Base-by-base conservation (phyloP, 1,284 basidiomycete genomes). In the Boletus calvinii region DNA sequence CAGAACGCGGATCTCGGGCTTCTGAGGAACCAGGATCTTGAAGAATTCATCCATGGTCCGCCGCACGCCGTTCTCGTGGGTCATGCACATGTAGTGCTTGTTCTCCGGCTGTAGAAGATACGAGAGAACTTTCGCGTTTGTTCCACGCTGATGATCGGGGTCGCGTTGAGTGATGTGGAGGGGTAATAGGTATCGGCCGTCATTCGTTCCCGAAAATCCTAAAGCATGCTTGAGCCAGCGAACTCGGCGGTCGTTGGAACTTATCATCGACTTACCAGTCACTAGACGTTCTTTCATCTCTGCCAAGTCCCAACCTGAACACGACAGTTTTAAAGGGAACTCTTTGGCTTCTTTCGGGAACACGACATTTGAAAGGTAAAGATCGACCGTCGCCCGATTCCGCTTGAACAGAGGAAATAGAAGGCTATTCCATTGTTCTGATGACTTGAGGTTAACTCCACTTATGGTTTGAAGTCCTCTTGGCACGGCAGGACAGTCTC, bases 121-220 rank as follows among this genome's bases (percentile, higher is more conserved):
- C 0, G 57, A 60, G n/a, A 81, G 65, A 1, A 81, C 78, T 47
- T 71, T 71, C 0, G 79, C 79, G 44, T 80, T 81, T 2, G 78
- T 81, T 13, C 69, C 62, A 2, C 60, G 65, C 50, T 80, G 78
- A 24, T 69, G 64, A 1, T 67, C 58, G 0, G 71, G 70, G 52
- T 81, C 77, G 0, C 58, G 50, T 50, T 81, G 80, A 0, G 55
- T 58, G 38, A 81, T 77, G 1, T 75, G 73, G 0, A 68, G 68
- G 0, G 79, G 80, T 3, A 80, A 64, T 1, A 83, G 62, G 52
- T 78, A 74, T 40, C 66, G 69, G 30, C 74, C 74, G 56, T 82
- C 80, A 44, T 82, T 83, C 3, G 80, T 81, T 12, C 81, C 80
- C 42, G 77, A 82, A 59, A 82, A 81, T 0, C 80, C 79, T 81